These are phyloP conservation scores for Chytriomyces hyalinus DNA, from an alignment of 192 early-diverging fungal genomes.

Conservation along the genomic window DNA sequence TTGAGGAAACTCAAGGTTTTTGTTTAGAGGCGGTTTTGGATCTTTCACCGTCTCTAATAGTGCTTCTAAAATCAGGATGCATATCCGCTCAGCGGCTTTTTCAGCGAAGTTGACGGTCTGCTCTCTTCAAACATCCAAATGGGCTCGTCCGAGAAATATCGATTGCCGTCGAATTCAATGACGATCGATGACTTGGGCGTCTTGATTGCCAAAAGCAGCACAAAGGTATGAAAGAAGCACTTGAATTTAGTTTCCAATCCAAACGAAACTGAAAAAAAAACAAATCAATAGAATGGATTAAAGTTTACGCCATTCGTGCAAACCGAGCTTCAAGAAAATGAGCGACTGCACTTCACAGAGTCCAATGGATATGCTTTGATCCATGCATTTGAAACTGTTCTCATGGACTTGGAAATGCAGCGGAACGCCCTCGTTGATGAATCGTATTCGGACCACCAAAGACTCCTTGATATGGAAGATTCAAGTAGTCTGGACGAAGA, in stretches of 20 bases:
- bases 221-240: slow-evolving; percentile 4
- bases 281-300: not conserved
- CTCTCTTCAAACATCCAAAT: slow-evolving; percentile 19
- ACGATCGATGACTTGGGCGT: slow-evolving; percentile 28
- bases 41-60: no score
- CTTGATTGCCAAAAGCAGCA: slow-evolving; percentile 29
- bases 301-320: slow-evolving; percentile 18
- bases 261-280: not conserved
- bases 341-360: slow-evolving; percentile 17
- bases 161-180: slow-evolving; percentile 27
- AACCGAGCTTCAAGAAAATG: slow-evolving; percentile 33
- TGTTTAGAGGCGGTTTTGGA: no score
- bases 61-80: not conserved
- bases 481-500: not conserved
- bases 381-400: slow-evolving; percentile 24
- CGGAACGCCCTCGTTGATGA: slow-evolving; percentile 16
- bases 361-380: slow-evolving; percentile 28
- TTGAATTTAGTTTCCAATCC: not conserved
- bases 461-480: slow-evolving; percentile 9
- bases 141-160: not conserved
- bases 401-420: slow-evolving; percentile 24
- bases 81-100: slow-evolving; percentile 19
- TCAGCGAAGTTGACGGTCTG: slow-evolving; percentile 11
- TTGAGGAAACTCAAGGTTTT: slow-evolving; percentile 1
- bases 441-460: not conserved